Evolutionary conservation across 2,329 filamentous ascomycete species (phyloP), one percentile per base, ranked within the genome.

Genomic region (Massarina eburnea): DNA sequence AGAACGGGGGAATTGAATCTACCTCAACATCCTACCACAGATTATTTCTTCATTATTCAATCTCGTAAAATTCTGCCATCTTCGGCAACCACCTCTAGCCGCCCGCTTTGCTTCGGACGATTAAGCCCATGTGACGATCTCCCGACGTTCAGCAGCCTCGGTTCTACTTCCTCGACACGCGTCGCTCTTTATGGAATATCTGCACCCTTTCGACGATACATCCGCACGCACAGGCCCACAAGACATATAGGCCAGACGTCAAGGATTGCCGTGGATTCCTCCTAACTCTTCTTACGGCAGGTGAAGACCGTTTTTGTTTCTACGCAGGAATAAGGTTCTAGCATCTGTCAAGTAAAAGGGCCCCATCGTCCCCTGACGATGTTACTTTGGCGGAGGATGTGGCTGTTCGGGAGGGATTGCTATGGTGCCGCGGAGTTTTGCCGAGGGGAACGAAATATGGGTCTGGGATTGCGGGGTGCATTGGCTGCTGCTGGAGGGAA

Each of bases 401-500:
- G 12, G 24, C 12, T 7, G 24, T 12, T 12, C 24, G 7, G 24
- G 7, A 26, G 12, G 12, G 24, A 26, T 12, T 12, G 7, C 12
- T 5, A 27, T 9, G 26, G 27, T 24, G 24, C 39, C 33, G n/a
- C 22, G n/a, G 36, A 44, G 4, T 39, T 45, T 33, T 42, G 39
- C 46, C 47, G 43, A 37, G 34, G 34, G 37, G 46, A 44, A 35
- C 33, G 15, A 30, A 14, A 30, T 8, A 8, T 39, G 20, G 5
- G 14, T 17, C 37, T 45, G 46, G 45, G 49, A 42, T 36, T 57
- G 57, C 50, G 54, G 57, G 54, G 54, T 57, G 49, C 55, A 52
- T 47, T 39, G 27, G 52, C 49, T 48, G 49, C 54, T 51, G 54
- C 56, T n/a, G 43, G 52, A 59, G 48, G 38, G 45, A 20, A 39